Percentiles rank a stretch among this genome's conserved stretches.
Conservation (phyloP, 768 basidiomycete genomes). For the Hericium erinaceus region DNA sequence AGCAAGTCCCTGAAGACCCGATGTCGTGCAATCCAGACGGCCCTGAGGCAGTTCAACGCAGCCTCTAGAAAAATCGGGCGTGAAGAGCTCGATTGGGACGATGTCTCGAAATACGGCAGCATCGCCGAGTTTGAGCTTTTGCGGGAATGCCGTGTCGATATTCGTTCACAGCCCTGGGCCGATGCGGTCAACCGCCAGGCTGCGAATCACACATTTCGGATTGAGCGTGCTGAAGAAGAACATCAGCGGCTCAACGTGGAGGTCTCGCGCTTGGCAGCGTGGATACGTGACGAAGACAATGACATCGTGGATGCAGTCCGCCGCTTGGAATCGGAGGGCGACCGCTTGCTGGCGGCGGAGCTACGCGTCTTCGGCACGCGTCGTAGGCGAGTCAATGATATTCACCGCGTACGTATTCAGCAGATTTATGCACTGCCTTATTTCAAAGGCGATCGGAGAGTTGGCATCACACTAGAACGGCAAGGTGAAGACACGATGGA, state of each 20-base stretch:
- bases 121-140: neutral
- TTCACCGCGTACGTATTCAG: too few relatives aligned
- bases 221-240: too few relatives aligned
- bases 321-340: too few relatives aligned
- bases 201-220: neutral
- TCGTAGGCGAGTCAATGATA: too few relatives aligned
- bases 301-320: too few relatives aligned
- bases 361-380: too few relatives aligned
- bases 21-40: neutral
- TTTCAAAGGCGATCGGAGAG: neutral
- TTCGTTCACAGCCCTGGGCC: neutral
- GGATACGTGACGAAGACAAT: too few relatives aligned
- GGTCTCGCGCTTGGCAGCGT: too few relatives aligned
- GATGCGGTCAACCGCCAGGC: neutral
- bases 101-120: neutral
- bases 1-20: neutral
- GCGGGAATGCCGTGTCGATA: neutral
- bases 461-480: neutral
- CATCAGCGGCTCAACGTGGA: too few relatives aligned
- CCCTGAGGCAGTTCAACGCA: neutral
- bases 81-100: neutral
- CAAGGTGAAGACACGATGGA: neutral
- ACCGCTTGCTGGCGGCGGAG: too few relatives aligned
- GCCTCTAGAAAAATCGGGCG: neutral
- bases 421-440: neutral